Evolutionary conservation across 345 rosid species (phyloP).

Genomic region (Mercurialis annua): DNA sequence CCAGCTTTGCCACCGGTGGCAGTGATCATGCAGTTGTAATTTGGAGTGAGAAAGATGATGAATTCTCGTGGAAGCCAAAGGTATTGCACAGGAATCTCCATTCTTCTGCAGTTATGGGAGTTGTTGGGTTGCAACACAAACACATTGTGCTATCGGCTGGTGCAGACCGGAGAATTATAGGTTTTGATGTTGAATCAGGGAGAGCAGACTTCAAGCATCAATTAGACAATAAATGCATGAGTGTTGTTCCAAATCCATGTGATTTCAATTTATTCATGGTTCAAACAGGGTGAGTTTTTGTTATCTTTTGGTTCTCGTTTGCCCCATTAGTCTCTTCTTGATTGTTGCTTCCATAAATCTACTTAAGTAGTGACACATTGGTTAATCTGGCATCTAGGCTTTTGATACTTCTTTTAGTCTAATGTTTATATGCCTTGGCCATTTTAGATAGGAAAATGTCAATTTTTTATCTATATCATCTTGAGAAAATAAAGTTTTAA

Average conservation of each 20-base stretch:
- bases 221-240: constrained; percentile 92
- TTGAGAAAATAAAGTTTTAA: not conserved
- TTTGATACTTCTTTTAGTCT: not conserved
- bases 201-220: constrained; percentile 75
- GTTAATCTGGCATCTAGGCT: not conserved
- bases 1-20: constrained; percentile 79
- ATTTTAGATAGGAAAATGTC: not conserved
- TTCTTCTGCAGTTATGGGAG: constrained; percentile 96
- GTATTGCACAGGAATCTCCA: constrained; percentile 66
- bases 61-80: constrained; percentile 72
- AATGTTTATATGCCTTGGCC: not conserved
- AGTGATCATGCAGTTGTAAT: constrained; percentile 82
- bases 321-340: not conserved
- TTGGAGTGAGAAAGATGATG: constrained; percentile 68
- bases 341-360: not conserved
- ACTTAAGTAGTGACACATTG: not conserved
- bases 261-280: constrained; percentile 96
- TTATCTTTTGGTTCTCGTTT: not conserved
- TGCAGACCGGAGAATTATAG: constrained; percentile 75
- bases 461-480: not conserved
- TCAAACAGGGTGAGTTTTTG: constrained; percentile 72
- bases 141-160: constrained; percentile 77
- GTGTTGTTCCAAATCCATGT: constrained; percentile 82
- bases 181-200: constrained; percentile 67
- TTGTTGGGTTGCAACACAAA: constrained; percentile 82